Evolutionary conservation across 495 filamentous ascomycete species (phyloP).

Genomic region (Xylaria palmicola): DNA sequence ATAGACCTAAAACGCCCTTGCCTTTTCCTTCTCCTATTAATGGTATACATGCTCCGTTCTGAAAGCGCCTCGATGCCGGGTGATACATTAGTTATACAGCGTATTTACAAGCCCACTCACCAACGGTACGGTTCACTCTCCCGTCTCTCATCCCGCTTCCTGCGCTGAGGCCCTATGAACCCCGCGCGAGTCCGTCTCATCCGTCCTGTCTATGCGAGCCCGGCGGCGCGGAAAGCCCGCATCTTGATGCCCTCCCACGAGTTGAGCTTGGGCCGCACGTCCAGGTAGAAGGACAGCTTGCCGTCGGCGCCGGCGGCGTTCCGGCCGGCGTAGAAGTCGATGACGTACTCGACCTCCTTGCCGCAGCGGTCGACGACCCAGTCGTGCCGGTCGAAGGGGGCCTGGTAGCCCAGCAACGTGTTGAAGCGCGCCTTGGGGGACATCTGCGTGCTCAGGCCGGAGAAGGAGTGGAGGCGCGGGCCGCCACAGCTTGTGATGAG

Average conservation of each 20-base stretch:
- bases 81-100: slow-evolving; percentile 17
- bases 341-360: slow-evolving; percentile 87
- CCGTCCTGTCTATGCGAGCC: slow-evolving; percentile 47
- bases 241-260: slow-evolving; percentile 85
- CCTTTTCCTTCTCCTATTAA: slow-evolving; percentile 8
- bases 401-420: slow-evolving; percentile 78
- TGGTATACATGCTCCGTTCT: not conserved
- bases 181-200: too few relatives aligned
- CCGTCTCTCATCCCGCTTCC: not conserved
- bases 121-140: not conserved
- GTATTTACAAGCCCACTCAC: slow-evolving; percentile 17
- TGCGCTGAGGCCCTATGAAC: not conserved
- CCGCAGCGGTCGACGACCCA: slow-evolving; percentile 96
- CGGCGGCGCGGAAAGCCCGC: slow-evolving; percentile 63
- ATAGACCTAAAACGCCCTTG: slow-evolving; percentile 19
- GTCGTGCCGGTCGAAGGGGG: slow-evolving; percentile 94
- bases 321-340: slow-evolving; percentile 93
- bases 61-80: not conserved
- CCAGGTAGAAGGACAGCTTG: slow-evolving; percentile 86
- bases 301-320: slow-evolving; percentile 51
- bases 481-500: slow-evolving; percentile 84
- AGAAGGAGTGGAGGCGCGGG: slow-evolving; percentile 80
- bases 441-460: slow-evolving; percentile 67
- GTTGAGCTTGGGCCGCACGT: slow-evolving; percentile 94
- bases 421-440: slow-evolving; percentile 82